A percentile compares a stretch with the other conserved stretches of the same genome.
These are phyloP conservation scores for Aspergillus sergii DNA, from an alignment of 2,329 filamentous ascomycete species.

Conservation along the genomic window DNA sequence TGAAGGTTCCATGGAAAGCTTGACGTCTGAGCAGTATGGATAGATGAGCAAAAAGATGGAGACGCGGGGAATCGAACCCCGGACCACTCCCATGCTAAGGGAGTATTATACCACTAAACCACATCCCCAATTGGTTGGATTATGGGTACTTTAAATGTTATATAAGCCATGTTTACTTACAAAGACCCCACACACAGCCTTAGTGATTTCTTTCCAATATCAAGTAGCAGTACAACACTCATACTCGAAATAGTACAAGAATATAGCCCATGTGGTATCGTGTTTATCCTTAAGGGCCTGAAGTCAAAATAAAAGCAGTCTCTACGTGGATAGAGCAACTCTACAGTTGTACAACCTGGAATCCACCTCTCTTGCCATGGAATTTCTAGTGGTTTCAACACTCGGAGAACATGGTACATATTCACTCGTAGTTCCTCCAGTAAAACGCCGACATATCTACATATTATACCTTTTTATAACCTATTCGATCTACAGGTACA, in stretches of 20 bases:
- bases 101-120: conserved; percentile 3
- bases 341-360: neutral
- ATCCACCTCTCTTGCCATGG: neutral
- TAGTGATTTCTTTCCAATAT: too few species aligned
- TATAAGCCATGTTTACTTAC: accelerated
- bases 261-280: neutral
- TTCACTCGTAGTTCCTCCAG: neutral
- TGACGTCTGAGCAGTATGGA: neutral
- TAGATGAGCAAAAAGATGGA: neutral
- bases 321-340: neutral
- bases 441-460: neutral
- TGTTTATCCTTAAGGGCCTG: neutral
- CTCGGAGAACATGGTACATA: neutral
- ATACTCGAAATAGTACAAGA: neutral
- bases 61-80: conserved; percentile 2
- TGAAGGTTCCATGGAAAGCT: too few species aligned
- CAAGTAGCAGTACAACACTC: too few species aligned
- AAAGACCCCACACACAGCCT: neutral
- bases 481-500: neutral
- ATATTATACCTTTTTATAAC: too few species aligned
- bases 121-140: neutral
- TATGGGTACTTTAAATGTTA: accelerated
- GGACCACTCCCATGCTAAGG: conserved; percentile 2
- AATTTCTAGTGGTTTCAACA: neutral
- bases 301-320: neutral